phyloP scores from a whole-genome alignment of 2,329 filamentous ascomycete genomes.

The Sordariomycetes sp. region DNA sequence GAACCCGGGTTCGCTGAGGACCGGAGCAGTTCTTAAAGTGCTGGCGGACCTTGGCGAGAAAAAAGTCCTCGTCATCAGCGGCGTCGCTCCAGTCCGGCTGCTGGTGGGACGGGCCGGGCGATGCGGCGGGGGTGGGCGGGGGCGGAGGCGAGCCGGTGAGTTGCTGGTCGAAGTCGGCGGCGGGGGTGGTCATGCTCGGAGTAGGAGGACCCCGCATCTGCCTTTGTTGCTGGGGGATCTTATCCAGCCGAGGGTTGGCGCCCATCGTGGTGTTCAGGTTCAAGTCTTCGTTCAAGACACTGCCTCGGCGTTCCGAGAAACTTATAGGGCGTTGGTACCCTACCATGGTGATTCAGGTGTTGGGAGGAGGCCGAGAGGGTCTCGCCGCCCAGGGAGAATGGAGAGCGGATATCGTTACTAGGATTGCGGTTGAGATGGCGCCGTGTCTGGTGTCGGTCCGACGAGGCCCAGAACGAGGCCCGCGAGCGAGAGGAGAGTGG shows the following conservation, averaged over 20 bases:
- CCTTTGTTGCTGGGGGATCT: slow-evolving; percentile 32
- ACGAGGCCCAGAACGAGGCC: background rate
- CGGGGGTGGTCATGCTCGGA: slow-evolving; percentile 55
- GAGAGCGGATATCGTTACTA: background rate
- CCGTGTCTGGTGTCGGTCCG: background rate
- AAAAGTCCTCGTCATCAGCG: slow-evolving; percentile 72
- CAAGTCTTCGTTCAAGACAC: slow-evolving; percentile 45
- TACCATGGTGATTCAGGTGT: slow-evolving; percentile 21
- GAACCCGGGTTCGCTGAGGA: slow-evolving; percentile 65
- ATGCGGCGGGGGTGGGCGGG: slow-evolving; percentile 55
- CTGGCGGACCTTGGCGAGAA: slow-evolving; percentile 66
- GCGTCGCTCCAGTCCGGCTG: slow-evolving; percentile 67
- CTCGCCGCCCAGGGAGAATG: background rate
- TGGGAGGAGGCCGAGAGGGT: background rate
- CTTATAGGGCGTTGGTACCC: slow-evolving; percentile 40
- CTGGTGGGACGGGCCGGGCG: slow-evolving; percentile 49
- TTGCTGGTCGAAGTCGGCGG: slow-evolving; percentile 51
- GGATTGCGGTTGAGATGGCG: background rate
- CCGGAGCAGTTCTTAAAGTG: slow-evolving; percentile 72
- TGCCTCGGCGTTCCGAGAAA: slow-evolving; percentile 52
- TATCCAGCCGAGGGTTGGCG: slow-evolving; percentile 38
- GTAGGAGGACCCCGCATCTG: slow-evolving; percentile 49
- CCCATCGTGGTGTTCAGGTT: slow-evolving; percentile 37
- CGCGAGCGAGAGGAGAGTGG: background rate
- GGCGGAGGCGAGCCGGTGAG: slow-evolving; percentile 51